Evolutionary conservation across 257 asterid species (phyloP).

Genomic region (Solanum ossicruentum): DNA sequence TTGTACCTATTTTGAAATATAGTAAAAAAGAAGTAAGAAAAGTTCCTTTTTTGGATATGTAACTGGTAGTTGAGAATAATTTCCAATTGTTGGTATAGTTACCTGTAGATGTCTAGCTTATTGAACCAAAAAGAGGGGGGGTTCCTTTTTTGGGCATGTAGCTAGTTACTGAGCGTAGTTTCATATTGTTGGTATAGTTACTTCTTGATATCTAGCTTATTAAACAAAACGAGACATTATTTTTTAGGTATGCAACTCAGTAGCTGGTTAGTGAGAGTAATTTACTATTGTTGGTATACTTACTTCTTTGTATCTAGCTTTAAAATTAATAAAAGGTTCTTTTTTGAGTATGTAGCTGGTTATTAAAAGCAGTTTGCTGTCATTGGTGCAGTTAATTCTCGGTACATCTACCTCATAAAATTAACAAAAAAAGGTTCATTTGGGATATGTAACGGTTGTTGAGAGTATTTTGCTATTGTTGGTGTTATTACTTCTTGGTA

Average conservation of each 20-base stretch:
- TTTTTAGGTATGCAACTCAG: not conserved
- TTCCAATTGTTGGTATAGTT: not conserved
- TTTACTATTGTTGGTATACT: not conserved
- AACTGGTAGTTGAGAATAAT: not conserved
- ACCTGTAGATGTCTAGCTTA: not conserved
- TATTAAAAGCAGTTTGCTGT: not conserved
- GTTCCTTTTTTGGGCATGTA: not conserved
- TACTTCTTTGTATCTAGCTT: not conserved
- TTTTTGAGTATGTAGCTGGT: not conserved
- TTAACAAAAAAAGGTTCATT: not conserved
- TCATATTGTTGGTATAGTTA: not conserved
- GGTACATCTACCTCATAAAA: not conserved
- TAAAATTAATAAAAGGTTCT: not conserved
- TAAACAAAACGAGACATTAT: not conserved
- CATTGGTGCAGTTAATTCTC: not conserved
- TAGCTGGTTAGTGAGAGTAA: not conserved
- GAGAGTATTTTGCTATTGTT: not conserved
- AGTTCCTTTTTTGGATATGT: not conserved
- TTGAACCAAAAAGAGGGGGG: not conserved
- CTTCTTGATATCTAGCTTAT: not conserved
- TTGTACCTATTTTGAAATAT: not conserved
- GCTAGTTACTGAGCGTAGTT: not conserved
- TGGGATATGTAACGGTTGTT: not conserved
- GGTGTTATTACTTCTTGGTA: not conserved
- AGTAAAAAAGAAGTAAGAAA: not conserved